Percentiles rank a stretch among this genome's conserved stretches.
Evolutionary conservation across 805 yeast species (phyloP).

Genomic region (Pichia exigua): DNA sequence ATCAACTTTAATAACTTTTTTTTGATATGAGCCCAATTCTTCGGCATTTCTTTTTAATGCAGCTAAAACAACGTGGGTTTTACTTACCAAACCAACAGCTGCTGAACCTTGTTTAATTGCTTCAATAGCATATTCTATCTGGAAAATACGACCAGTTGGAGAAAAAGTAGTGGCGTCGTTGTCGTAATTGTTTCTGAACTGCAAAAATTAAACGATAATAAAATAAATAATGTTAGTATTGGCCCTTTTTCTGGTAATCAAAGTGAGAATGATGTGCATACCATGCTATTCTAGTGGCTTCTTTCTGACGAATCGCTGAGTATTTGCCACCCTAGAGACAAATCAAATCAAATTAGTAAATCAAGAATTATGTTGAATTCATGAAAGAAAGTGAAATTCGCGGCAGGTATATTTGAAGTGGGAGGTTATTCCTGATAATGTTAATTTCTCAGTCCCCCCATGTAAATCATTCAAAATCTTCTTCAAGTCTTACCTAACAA

Average conservation of each 20-base stretch:
- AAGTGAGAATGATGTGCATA: background rate
- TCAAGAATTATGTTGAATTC: background rate
- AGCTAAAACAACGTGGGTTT: conserved; percentile 81
- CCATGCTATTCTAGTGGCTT: background rate
- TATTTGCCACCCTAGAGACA: background rate
- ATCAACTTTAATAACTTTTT: conserved; percentile 86
- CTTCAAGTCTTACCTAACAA: no score
- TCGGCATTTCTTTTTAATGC: conserved; percentile 96
- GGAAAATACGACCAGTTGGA: conserved; percentile 88
- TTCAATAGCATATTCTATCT: conserved; percentile 83
- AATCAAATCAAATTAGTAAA: background rate
- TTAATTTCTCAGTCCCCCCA: no score
- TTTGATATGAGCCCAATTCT: conserved; percentile 94
- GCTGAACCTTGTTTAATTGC: conserved; percentile 98
- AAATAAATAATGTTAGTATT: background rate
- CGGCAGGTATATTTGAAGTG: background rate
- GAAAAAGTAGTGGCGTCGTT: conserved; percentile 98
- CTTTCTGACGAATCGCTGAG: background rate
- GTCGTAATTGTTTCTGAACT: conserved; percentile 97
- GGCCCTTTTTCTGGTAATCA: background rate
- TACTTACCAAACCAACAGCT: conserved; percentile 87
- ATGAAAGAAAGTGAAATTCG: background rate
- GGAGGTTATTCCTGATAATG: background rate
- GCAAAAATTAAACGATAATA: background rate
- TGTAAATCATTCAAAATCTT: no score